Evolutionary conservation across 2,329 filamentous ascomycete genomes (phyloP), one percentile per base, ranked within the genome.

Genomic region (Fusarium lateritium): DNA sequence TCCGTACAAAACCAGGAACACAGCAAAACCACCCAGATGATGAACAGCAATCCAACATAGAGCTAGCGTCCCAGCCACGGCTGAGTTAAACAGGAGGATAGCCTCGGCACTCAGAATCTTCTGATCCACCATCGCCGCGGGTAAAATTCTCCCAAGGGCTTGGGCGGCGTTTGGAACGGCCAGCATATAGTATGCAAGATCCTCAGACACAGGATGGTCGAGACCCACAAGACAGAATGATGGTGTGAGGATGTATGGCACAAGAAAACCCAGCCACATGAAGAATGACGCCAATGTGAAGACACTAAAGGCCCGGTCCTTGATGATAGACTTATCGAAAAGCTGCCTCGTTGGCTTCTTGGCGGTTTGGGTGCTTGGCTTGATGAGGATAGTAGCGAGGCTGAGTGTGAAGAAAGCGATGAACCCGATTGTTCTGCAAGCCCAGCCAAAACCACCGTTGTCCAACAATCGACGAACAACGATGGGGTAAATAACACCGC

Each of bases 41-140:
- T 52, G 49, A 4, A 52, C 49, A 4, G 15, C 49, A 3, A 52
- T 52, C 49, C 49, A 52, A 36, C 49, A 52, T 10, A 52, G n/a
- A 3, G 49, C 49, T 28, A 52, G 24, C 5, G 31, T 17, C 4
- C 49, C 49, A 21, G 49, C 42, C 4, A 52, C 36, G n/a, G 3
- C 10, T 7, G 28, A 5, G 34, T 52, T 52, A 5, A 52, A 52
- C 36, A 52, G 15, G 36, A 52, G 36, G 9, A 52, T 52, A 5
- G 24, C 21, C 36, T 52, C 49, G 3, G 49, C 49, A 13, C 36
- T 36, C 6, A 52, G 7, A 3, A 52, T 31, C 10, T 43, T 52
- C 15, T n/a, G 21, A 7, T 52, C 36, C 10, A 22, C 49, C 14
- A 52, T n/a, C 10, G 49, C 49, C 7, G 49, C 36, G 21, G 49